Evolutionary conservation across 2,329 filamentous ascomycete genomes (phyloP).

Genomic region (Cercospora nicotianae): DNA sequence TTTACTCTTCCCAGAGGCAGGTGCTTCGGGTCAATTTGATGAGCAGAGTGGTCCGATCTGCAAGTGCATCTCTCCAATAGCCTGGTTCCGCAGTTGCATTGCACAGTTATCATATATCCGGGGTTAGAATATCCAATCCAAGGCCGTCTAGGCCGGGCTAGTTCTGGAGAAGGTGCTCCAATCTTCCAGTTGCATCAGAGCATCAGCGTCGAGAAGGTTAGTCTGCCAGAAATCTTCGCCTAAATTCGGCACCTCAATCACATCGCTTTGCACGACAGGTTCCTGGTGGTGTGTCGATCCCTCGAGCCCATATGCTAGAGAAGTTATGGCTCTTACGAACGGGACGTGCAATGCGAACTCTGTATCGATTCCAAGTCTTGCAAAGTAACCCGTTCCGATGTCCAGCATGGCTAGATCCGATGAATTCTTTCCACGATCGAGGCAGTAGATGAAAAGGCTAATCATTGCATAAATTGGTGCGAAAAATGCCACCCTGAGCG

Average conservation of each 20-base stretch:
- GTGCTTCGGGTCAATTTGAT: neutral
- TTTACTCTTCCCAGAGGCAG: neutral
- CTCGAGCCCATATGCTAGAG: neutral
- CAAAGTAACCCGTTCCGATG: neutral
- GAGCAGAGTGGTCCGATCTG: neutral
- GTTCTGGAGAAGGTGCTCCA: neutral
- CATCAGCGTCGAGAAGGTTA: neutral
- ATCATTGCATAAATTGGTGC: neutral
- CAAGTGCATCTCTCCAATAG: neutral
- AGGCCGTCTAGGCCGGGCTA: neutral
- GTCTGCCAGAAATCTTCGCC: neutral
- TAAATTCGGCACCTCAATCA: neutral
- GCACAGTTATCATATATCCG: neutral
- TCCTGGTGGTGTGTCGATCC: neutral
- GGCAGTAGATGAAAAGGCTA: neutral
- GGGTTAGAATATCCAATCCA: neutral
- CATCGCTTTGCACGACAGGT: neutral
- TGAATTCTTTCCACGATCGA: neutral
- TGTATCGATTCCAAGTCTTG: neutral
- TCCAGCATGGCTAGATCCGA: neutral
- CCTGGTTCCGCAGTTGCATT: neutral
- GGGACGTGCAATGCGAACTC: neutral
- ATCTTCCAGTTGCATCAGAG: neutral
- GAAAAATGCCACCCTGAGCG: neutral
- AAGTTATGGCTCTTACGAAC: neutral